phyloP scores from a whole-genome alignment of 1,139 yeast genomes.

The Hansenula lynferdii region DNA sequence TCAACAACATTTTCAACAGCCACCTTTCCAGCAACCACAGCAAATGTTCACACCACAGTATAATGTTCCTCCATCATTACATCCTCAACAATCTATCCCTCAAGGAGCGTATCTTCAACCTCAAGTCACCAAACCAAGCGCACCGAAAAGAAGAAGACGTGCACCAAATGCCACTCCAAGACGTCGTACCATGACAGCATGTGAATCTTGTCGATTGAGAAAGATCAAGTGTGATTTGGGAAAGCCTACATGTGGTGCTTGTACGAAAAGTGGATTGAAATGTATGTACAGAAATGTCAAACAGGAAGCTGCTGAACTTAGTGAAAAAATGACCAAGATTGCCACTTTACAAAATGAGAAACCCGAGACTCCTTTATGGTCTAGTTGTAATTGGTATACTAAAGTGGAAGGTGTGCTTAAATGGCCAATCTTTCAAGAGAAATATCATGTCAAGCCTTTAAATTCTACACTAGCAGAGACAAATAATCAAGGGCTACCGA shows the following conservation, averaged over 20 bases:
- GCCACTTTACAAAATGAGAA: slow-evolving; percentile 3
- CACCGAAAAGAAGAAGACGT: background rate
- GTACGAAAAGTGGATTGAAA: slow-evolving; percentile 27
- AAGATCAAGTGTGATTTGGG: slow-evolving; percentile 44
- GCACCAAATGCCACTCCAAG: slow-evolving; percentile 14
- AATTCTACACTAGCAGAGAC: slow-evolving; percentile 9
- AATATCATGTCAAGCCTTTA: slow-evolving; percentile 10
- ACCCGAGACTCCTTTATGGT: slow-evolving; percentile 8
- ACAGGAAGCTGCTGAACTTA: slow-evolving; percentile 1
- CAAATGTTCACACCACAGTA: background rate
- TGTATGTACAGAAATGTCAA: slow-evolving; percentile 14
- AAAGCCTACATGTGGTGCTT: slow-evolving; percentile 42
- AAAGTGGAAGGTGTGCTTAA: slow-evolving; percentile 32
- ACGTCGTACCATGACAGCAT: slow-evolving; percentile 41
- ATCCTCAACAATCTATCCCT: background rate
- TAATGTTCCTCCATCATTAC: background rate
- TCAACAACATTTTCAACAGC: background rate
- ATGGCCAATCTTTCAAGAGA: slow-evolving; percentile 29
- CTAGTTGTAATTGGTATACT: slow-evolving; percentile 35
- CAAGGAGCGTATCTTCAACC: background rate
- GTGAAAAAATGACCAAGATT: slow-evolving; percentile 6
- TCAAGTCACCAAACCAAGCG: background rate
- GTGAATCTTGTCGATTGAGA: slow-evolving; percentile 42
- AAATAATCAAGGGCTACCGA: slow-evolving; percentile 8
- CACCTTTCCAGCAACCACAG: background rate